These are phyloP conservation scores for Ascochyta clinopodiicola DNA, from an alignment of 2,329 filamentous ascomycete species.

Conservation along the genomic window DNA sequence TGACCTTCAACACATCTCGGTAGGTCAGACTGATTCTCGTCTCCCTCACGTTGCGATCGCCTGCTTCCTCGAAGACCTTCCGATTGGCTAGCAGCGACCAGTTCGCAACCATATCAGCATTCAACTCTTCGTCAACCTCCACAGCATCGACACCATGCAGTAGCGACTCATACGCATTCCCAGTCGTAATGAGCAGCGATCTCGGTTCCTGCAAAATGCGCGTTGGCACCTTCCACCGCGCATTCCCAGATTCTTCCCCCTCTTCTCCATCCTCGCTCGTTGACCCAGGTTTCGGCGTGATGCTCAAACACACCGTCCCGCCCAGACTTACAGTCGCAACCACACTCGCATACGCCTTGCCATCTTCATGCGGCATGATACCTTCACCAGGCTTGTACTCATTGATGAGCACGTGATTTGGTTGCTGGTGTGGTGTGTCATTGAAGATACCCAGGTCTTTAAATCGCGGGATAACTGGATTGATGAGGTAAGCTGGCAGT, in stretches of 20 bases:
- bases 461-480: slow-evolving; percentile 70
- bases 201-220: slow-evolving; percentile 83
- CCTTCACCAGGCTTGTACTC: slow-evolving; percentile 87
- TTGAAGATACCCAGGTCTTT: slow-evolving; percentile 58
- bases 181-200: slow-evolving; percentile 76
- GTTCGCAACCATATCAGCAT: slow-evolving; percentile 66
- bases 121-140: slow-evolving; percentile 69
- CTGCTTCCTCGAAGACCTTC: slow-evolving; percentile 46
- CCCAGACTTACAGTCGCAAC: slow-evolving; percentile 92
- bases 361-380: slow-evolving; percentile 98
- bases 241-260: background rate
- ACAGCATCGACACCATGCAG: slow-evolving; percentile 77
- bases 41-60: slow-evolving; percentile 63
- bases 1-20: slow-evolving; percentile 73
- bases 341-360: slow-evolving; percentile 81
- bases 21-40: slow-evolving; percentile 79
- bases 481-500: slow-evolving; percentile 76
- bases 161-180: slow-evolving; percentile 70
- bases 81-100: slow-evolving; percentile 69
- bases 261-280: background rate
- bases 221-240: slow-evolving; percentile 28
- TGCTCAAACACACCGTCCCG: slow-evolving; percentile 76
- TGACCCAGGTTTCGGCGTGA: slow-evolving; percentile 58
- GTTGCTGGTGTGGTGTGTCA: slow-evolving; percentile 72
- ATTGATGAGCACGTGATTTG: slow-evolving; percentile 94